These are phyloP conservation scores for Datura wrightii DNA, from an alignment of 257 asterid species.

Conservation along the genomic window DNA sequence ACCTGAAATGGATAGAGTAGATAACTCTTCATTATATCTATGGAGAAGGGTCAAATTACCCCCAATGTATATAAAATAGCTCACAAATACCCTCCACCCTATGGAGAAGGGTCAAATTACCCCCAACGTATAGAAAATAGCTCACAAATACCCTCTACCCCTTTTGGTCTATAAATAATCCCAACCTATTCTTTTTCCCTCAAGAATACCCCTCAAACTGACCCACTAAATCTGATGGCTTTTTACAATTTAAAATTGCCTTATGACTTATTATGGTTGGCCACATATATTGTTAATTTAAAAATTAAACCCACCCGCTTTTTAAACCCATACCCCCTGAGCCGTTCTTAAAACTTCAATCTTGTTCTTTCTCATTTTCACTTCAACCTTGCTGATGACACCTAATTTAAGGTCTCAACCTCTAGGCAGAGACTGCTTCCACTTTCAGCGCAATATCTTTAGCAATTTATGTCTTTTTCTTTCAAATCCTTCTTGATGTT, in stretches of 20 bases:
- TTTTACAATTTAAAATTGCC: neutral
- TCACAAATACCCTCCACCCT: neutral
- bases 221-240: neutral
- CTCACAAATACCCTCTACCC: neutral
- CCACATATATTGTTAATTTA: neutral
- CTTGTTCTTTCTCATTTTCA: constrained; percentile 19
- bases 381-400: neutral
- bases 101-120: neutral
- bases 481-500: neutral
- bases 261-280: neutral
- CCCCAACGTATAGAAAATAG: neutral
- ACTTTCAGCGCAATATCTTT: neutral
- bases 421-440: constrained; percentile 6
- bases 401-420: constrained; percentile 7
- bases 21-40: neutral
- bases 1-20: constrained; percentile 10
- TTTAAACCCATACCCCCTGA: neutral
- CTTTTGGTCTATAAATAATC: neutral
- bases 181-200: neutral
- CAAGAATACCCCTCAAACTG: neutral
- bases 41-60: neutral
- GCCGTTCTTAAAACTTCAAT: neutral
- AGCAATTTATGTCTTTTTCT: neutral
- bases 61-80: neutral
- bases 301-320: neutral